Evolutionary conservation across 164 flowering plant species (phyloP).

Genomic region (Berberis vulgaris): DNA sequence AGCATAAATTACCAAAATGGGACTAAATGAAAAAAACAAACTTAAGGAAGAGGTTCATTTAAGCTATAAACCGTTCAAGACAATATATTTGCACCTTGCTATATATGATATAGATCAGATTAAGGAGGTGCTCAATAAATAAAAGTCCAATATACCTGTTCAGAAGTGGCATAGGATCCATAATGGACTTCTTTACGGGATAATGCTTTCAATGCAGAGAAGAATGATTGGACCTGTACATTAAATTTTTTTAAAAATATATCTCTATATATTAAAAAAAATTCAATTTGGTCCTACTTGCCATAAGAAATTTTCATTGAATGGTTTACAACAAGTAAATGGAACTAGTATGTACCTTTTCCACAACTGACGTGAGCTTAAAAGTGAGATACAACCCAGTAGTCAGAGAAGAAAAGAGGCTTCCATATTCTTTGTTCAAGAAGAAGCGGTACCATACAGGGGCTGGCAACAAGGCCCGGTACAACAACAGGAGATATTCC

Average conservation of each 20-base stretch:
- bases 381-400: conserved; percentile 94
- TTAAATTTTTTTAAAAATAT: not conserved
- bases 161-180: conserved; percentile 91
- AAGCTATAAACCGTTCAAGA: too few species aligned
- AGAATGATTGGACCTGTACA: conserved; percentile 76
- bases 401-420: conserved; percentile 96
- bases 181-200: conserved; percentile 94
- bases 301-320: not conserved
- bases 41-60: too few species aligned
- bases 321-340: not conserved
- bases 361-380: conserved; percentile 94
- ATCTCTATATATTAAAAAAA: not conserved
- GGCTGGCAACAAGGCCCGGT: conserved; percentile 90
- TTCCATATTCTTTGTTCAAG: conserved; percentile 97
- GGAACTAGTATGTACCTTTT: conserved; percentile 56
- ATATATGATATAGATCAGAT: too few species aligned
- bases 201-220: conserved; percentile 75
- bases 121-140: too few species aligned
- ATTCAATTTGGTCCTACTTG: not conserved
- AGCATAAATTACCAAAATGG: too few species aligned
- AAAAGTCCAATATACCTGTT: conserved; percentile 49
- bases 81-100: too few species aligned
- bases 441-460: conserved; percentile 99
- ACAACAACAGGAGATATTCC: conserved; percentile 80
- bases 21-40: too few species aligned